Evolutionary conservation across 768 basidiomycete species (phyloP), one percentile per base, ranked within the genome.

Genomic region (Amanita rubescens): DNA sequence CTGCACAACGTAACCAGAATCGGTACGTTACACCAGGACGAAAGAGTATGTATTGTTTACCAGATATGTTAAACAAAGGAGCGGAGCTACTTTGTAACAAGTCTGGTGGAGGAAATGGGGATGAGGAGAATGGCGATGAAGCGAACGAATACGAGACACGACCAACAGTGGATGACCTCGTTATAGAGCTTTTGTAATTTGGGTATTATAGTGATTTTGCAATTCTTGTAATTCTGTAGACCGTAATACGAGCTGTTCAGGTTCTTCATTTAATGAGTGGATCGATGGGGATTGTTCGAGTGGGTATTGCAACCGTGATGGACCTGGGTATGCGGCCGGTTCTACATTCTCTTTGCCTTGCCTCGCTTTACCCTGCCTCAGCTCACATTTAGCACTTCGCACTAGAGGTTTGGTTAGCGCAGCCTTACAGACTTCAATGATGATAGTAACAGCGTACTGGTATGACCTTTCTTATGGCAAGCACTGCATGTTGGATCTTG

Each of bases 141-240:
- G 44, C n/a, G 22, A 27, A n/a, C n/a, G 7, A 44, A 44, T 44
- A 44, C 20, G 42, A 44, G 12, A 20, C 22, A 45, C 20, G 44
- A 45, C 44, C 44, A 27, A 27, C 44, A 27, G 22, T 45, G 24
- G 44, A 45, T 27, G 44, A 45, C 22, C 22, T 45, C n/a, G 44
- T 45, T 45, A 45, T 45, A 45, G 44, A 45, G 44, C 44, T 45
- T 44, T 44, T 44, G 42, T 44, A 44, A 44, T 44, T 44, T 44
- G 42, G 22, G 42, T 15, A 22, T 44, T 24, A 44, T 44, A 44
- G 12, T 44, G 24, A 11, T 24, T 6, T 44, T 44, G 42, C 42
- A 44, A 44, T 44, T 44, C 44, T 45, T 45, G 44, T 45, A 45
- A 45, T 45, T 45, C 44, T 20, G 3, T 27, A 6, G 44, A 45